phyloP scores from a whole-genome alignment of 2,329 filamentous ascomycete species.

The Talaromyces piceae region DNA sequence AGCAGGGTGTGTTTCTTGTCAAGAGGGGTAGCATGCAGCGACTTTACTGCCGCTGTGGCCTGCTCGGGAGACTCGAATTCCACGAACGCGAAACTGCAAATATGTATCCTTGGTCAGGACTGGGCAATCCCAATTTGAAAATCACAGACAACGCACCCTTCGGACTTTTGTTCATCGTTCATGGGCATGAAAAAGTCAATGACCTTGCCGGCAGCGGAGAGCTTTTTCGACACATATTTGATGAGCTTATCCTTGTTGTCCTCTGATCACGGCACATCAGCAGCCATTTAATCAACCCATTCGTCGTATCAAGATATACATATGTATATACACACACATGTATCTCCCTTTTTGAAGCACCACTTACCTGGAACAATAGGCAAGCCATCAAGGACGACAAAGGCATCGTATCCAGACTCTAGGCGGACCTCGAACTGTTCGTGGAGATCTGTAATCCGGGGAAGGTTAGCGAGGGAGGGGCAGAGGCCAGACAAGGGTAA shows the following conservation, averaged over 20 bases:
- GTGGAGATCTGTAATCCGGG: slow-evolving; percentile 60
- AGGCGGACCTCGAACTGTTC: slow-evolving; percentile 94
- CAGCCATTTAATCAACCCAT: background rate
- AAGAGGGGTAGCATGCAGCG: slow-evolving; percentile 76
- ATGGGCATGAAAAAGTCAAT: slow-evolving; percentile 92
- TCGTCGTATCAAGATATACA: too few species aligned
- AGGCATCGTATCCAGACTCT: slow-evolving; percentile 92
- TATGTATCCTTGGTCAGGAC: background rate
- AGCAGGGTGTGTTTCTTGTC: slow-evolving; percentile 94
- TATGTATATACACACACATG: too few species aligned
- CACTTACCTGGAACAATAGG: slow-evolving; percentile 56
- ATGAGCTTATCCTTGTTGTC: slow-evolving; percentile 89
- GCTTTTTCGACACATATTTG: slow-evolving; percentile 92
- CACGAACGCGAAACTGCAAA: slow-evolving; percentile 80
- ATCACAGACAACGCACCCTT: slow-evolving; percentile 56
- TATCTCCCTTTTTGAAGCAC: background rate
- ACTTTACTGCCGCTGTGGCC: slow-evolving; percentile 80
- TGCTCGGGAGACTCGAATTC: slow-evolving; percentile 89
- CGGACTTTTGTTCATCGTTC: slow-evolving; percentile 74
- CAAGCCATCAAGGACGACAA: slow-evolving; percentile 91
- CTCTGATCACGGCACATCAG: slow-evolving; percentile 39
- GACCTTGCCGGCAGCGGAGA: slow-evolving; percentile 79
- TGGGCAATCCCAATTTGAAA: background rate
- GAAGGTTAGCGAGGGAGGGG: slow-evolving; percentile 23
- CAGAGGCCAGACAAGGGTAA: slow-evolving; percentile 13